Percentiles rank a stretch among this genome's conserved stretches.
Evolutionary conservation across 2,329 filamentous ascomycete species (phyloP).

Genomic region (Sporothrix globosa): DNA sequence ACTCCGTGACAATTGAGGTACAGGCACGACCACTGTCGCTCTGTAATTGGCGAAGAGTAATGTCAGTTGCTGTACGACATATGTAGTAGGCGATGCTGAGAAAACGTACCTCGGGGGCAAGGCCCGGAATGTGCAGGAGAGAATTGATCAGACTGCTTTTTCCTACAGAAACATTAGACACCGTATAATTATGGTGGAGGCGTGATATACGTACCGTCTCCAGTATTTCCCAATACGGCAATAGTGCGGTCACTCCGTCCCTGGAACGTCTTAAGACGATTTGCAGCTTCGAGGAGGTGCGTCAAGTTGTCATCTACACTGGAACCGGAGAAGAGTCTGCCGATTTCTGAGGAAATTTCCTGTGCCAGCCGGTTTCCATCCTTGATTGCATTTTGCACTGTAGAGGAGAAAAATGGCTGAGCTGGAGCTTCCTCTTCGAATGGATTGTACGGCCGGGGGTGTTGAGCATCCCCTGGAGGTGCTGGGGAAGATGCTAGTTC

Average conservation of each 20-base stretch:
- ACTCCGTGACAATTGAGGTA: not conserved
- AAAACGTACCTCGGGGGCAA: not conserved
- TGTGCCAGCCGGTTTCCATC: not conserved
- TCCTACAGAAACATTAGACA: not conserved
- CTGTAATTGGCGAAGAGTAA: not conserved
- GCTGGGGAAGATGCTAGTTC: not conserved
- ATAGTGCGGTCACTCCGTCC: not conserved
- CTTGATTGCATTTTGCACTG: not conserved
- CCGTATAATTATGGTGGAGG: too few relatives aligned
- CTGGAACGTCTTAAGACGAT: not conserved
- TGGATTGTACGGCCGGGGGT: not conserved
- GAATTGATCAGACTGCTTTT: conserved; percentile 4
- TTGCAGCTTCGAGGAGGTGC: not conserved
- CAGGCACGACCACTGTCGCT: not conserved
- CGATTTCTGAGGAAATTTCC: not conserved
- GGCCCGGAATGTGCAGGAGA: not conserved
- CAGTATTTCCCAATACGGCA: not conserved
- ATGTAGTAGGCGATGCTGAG: too few relatives aligned
- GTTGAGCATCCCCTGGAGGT: not conserved
- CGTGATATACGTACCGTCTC: not conserved
- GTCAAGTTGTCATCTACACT: not conserved
- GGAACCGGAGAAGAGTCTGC: not conserved
- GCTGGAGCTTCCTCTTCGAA: not conserved
- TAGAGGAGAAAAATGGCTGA: not conserved
- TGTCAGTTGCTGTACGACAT: too few relatives aligned